Conservation (phyloP, 2,329 filamentous ascomycete genomes). For the Colletotrichum camelliae region DNA sequence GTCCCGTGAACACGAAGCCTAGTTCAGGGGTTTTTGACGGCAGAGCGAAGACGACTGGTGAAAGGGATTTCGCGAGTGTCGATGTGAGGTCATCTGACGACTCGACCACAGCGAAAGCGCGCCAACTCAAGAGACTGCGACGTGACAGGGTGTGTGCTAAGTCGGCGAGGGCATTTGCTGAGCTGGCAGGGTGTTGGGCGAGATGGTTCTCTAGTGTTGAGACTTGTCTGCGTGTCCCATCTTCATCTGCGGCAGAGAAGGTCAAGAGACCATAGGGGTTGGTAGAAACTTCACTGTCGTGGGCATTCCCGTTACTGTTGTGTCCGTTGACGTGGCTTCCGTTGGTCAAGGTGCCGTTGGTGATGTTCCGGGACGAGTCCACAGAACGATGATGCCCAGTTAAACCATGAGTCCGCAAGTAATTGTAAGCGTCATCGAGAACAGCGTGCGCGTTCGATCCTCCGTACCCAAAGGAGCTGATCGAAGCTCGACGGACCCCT, state of each 20-base stretch:
- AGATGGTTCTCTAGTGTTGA: background rate
- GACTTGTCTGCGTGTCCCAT: background rate
- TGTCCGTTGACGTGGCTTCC: background rate
- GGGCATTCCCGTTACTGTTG: background rate
- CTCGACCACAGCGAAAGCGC: background rate
- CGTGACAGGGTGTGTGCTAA: background rate
- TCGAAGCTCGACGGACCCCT: slow-evolving; percentile 52
- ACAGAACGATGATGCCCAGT: background rate
- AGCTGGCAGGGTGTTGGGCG: background rate
- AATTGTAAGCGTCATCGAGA: slow-evolving; percentile 36
- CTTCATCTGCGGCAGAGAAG: background rate
- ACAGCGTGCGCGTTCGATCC: slow-evolving; percentile 60
- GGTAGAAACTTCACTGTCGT: background rate
- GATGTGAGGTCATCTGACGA: background rate
- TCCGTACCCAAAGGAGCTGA: slow-evolving; percentile 65
- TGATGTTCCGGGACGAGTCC: background rate
- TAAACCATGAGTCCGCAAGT: slow-evolving; percentile 39
- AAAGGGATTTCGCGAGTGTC: background rate
- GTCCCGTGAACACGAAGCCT: slow-evolving; percentile 48
- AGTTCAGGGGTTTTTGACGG: slow-evolving; percentile 30
- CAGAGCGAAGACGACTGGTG: too few relatives aligned
- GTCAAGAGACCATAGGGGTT: background rate
- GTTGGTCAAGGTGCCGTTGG: background rate
- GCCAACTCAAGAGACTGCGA: background rate
- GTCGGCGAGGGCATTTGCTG: background rate